Base-by-base conservation (phyloP, 2,329 filamentous ascomycete species). In the Colletotrichum plurivorum region DNA sequence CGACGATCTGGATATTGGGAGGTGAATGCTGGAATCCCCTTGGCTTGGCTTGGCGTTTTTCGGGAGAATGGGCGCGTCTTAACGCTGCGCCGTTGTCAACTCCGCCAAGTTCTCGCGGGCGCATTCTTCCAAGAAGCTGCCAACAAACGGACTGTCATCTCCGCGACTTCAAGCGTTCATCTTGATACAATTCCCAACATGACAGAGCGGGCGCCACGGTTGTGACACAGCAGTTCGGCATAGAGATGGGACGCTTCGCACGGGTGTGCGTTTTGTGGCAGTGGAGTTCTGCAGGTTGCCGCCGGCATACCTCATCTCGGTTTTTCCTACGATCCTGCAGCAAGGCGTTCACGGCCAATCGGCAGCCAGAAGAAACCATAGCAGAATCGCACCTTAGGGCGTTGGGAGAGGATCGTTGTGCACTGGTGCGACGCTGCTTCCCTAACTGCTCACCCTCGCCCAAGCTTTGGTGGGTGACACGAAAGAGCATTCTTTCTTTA, bases 241-340 rank as follows among this genome's bases (percentile, higher is more conserved):
- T 49, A 27, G 41, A 63, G 56, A 70, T 57, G 54, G 36, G 48
- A 43, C 3, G 22, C 13, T 55, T 70, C 27, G 41, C 52, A 62
- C 56, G 20, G 22, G 53, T 20, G n/a, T 27, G 54, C 43, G 31
- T 36, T 67, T 46, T 53, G 45, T 63, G 52, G 56, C 31, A 58
- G 31, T 36, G 31, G 31, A 36, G 54, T 57, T 31, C 67, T 70
- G 67, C 54, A 36, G 52, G 48, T 25, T 57, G 67, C 67, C 67
- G 57, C 25, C 46, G 36, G 52, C 52, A 63, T 70, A 53, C 67
- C 46, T 70, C 68, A 72, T 72, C 63, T 72, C 63, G 39, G 63
- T 62, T 61, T 69, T 54, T 69, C 41, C 53, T 55, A 65, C 68
- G 70, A 72, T 72, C 70, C 70, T 72, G 70, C 70, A 71, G 70